phyloP scores from a whole-genome alignment of 495 filamentous ascomycete genomes.

The Haplographium delicatum region DNA sequence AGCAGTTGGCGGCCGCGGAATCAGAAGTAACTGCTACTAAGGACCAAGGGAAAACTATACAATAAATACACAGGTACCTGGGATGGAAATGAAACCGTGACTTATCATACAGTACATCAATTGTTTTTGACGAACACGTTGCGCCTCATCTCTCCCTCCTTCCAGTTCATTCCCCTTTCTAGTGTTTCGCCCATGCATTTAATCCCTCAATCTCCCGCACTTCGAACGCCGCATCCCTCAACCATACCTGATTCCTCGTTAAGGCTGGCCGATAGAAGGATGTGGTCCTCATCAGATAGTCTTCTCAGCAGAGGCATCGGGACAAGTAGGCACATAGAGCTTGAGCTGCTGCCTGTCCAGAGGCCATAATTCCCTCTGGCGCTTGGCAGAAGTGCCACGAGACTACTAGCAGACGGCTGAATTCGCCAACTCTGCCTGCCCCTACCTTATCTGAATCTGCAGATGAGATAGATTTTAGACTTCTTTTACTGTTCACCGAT shows the following conservation, averaged over 20 bases:
- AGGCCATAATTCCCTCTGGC: too few relatives aligned
- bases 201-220: conserved; percentile 5
- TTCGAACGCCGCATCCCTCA: conserved; percentile 2
- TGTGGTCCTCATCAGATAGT: too few relatives aligned
- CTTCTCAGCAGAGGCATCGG: not conserved
- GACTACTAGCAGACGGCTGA: conserved; percentile 15
- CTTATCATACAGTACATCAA: conserved; percentile 12
- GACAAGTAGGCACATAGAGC: conserved; percentile 5
- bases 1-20: conserved; percentile 7
- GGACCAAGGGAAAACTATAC: conserved; percentile 15
- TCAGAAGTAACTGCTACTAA: conserved; percentile 10
- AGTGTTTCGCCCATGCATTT: conserved; percentile 13
- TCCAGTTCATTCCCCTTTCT: conserved; percentile 13
- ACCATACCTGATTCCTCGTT: conserved; percentile 1
- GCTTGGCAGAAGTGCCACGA: conserved; percentile 15
- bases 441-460: conserved; percentile 8
- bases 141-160: conserved; percentile 13
- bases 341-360: conserved; percentile 5
- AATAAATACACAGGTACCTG: conserved; percentile 13
- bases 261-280: conserved; percentile 1
- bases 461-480: conserved; percentile 24
- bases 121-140: conserved; percentile 13
- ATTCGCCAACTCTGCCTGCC: conserved; percentile 2
- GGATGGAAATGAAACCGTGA: conserved; percentile 14
- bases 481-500: conserved; percentile 30